Evolutionary conservation across 1,139 yeast genomes (phyloP), one percentile per base, ranked within the genome.

Genomic region (Hemisphaericaspora subhashii): DNA sequence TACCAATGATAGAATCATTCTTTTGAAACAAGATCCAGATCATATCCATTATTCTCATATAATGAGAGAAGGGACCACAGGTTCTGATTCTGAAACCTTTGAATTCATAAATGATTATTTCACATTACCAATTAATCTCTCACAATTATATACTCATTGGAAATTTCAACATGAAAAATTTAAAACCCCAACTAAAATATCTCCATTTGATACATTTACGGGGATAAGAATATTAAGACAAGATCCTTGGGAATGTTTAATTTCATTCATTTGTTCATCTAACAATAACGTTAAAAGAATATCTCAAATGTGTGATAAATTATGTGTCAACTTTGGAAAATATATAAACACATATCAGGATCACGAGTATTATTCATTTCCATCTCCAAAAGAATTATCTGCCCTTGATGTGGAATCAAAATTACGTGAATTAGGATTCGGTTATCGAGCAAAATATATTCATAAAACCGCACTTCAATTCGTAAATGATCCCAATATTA

Each of bases 201-300:
- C 71, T 2, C 69, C 72, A 2, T 72, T 72, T 48, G 43, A 60
- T 3, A 60, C 62, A 18, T 79, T 81, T 41, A 67, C 69, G 3
- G 98, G 98, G 0, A 82, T 90, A 20, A 66, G 98, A 28, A 86
- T 89, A 43, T 72, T 90, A 22, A 72, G 90, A 36, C 98, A 92
- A 59, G 96, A 90, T 48, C 98, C 98, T 0, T 92, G 98, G 98
- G 98, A 94, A 54, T 88, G 94, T 31, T 67, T 88, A 34, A 65
- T 92, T 15, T 85, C 94, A 2, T 92, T 92, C 51, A 94, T 92
- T 16, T 92, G 98, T 60, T 87, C 96, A 3, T 83, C 96, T n/a
- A 92, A 92, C 60, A 92, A 92, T 62, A 94, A 92, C 54, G 95
- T 92, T 41, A 87, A 90, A 55, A 72, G 99, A 31, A 94, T 94